These are phyloP conservation scores for Bromus sterilis DNA, from an alignment of 176 grass and related monocot genomes.

Conservation along the genomic window DNA sequence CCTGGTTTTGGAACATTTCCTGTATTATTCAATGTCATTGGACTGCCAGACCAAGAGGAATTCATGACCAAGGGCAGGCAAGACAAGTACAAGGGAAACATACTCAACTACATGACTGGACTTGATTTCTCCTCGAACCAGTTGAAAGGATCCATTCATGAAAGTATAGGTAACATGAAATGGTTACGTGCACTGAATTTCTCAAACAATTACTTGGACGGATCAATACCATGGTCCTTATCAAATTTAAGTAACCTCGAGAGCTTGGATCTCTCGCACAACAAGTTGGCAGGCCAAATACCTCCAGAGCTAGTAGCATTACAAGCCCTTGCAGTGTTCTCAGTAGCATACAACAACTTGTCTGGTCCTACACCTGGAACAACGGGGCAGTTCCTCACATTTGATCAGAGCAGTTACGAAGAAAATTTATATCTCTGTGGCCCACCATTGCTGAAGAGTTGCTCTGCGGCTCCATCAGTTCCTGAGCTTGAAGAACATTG, in stretches of 20 bases:
- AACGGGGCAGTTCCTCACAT: slow-evolving; percentile 30
- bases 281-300: slow-evolving; percentile 15
- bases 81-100: not conserved
- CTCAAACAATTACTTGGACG: slow-evolving; percentile 10
- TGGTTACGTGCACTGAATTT: slow-evolving; percentile 24
- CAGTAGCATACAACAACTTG: slow-evolving; percentile 33
- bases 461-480: not conserved
- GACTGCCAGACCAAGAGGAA: not conserved
- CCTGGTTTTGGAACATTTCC: not conserved
- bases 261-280: slow-evolving; percentile 21
- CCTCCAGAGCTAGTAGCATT: slow-evolving; percentile 10
- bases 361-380: slow-evolving; percentile 18
- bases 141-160: slow-evolving; percentile 20
- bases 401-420: slow-evolving; percentile 21
- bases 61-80: slow-evolving; percentile 19
- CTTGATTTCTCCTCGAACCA: slow-evolving; percentile 17
- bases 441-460: slow-evolving; percentile 9
- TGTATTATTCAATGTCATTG: not conserved
- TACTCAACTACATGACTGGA: not conserved
- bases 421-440: slow-evolving; percentile 23
- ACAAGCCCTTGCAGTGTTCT: not conserved
- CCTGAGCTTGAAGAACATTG: not conserved
- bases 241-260: not conserved
- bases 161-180: slow-evolving; percentile 13
- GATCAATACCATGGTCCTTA: slow-evolving; percentile 1